Percentiles rank a stretch among this genome's conserved stretches.
These are phyloP conservation scores for Physcomitrellopsis africana DNA, from an alignment of 225 moss, liverwort and hornwort species.

Conservation along the genomic window DNA sequence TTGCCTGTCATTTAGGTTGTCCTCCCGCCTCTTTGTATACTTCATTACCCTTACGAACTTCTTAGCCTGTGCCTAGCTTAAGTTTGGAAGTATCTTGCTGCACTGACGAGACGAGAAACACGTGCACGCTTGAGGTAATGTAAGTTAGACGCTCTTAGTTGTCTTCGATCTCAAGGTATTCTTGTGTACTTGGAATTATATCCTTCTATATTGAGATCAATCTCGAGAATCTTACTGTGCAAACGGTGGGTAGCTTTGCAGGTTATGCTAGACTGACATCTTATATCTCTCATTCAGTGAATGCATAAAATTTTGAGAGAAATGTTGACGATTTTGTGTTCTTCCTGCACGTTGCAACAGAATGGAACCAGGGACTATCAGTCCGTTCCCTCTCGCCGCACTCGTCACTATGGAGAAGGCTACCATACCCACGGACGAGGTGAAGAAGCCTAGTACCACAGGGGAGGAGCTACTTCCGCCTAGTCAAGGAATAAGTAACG, in stretches of 20 bases:
- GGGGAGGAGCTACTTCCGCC: slow-evolving; percentile 33
- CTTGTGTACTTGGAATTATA: not conserved
- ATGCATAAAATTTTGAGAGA: not conserved
- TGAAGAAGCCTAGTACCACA: slow-evolving; percentile 39
- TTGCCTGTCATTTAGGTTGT: slow-evolving; percentile 62
- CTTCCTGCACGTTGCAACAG: slow-evolving; percentile 28
- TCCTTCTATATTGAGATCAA: not conserved
- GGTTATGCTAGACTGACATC: not conserved
- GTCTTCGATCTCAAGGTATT: slow-evolving; percentile 25
- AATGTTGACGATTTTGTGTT: slow-evolving; percentile 1
- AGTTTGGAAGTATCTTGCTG: slow-evolving; percentile 25
- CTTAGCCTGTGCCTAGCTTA: slow-evolving; percentile 35
- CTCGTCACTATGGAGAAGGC: slow-evolving; percentile 47
- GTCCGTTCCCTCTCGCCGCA: slow-evolving; percentile 45
- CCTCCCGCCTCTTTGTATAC: slow-evolving; percentile 70
- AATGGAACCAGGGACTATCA: slow-evolving; percentile 50
- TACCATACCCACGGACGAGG: slow-evolving; percentile 25
- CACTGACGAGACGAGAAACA: slow-evolving; percentile 26
- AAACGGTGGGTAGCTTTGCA: not conserved
- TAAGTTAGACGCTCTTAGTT: slow-evolving; percentile 43
- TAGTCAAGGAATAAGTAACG: slow-evolving; percentile 24
- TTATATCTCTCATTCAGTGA: not conserved
- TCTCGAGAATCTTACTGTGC: not conserved
- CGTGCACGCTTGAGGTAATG: slow-evolving; percentile 37
- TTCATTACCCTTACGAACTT: slow-evolving; percentile 81